phyloP scores from a whole-genome alignment of 2,329 filamentous ascomycete genomes.

The Clarireedia sp. region DNA sequence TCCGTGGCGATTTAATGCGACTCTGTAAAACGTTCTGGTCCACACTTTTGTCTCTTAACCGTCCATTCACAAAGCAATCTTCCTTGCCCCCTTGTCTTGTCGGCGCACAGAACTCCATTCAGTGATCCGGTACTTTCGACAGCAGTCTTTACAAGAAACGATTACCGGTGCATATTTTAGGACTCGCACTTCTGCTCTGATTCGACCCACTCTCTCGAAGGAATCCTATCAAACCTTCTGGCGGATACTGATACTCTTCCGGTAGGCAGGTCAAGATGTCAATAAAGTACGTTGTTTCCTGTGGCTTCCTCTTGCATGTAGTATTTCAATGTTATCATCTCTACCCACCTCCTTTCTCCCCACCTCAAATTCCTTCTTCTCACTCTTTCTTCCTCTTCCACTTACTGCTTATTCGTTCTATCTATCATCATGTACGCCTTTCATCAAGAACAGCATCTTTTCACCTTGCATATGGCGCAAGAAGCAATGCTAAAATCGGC shows the following conservation, averaged over 20 bases:
- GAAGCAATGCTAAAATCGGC: constrained; percentile 23
- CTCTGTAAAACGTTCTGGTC: not conserved
- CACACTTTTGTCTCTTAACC: not conserved
- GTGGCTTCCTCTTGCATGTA: constrained; percentile 1
- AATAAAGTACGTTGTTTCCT: constrained; percentile 10
- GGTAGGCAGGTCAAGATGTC: constrained; percentile 10
- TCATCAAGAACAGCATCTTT: constrained; percentile 27
- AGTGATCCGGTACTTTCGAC: not conserved
- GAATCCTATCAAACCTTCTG: constrained; percentile 6
- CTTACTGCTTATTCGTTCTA: not conserved
- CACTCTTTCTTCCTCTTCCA: not conserved
- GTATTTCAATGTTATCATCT: constrained; percentile 5
- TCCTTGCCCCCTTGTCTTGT: not conserved
- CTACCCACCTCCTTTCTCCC: not conserved
- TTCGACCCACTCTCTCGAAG: constrained; percentile 6
- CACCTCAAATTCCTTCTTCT: not conserved
- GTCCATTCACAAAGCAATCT: not conserved
- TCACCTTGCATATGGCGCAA: constrained; percentile 23
- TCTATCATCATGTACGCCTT: constrained; percentile 25
- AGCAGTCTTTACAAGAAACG: not conserved
- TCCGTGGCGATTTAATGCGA: not conserved
- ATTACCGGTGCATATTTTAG: constrained; percentile 1
- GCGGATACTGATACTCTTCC: constrained; percentile 7
- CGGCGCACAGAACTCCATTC: not conserved
- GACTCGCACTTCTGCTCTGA: not conserved